Base-by-base conservation (phyloP, 1,284 basidiomycete species). In the Sanghuangporus sanghuang region DNA sequence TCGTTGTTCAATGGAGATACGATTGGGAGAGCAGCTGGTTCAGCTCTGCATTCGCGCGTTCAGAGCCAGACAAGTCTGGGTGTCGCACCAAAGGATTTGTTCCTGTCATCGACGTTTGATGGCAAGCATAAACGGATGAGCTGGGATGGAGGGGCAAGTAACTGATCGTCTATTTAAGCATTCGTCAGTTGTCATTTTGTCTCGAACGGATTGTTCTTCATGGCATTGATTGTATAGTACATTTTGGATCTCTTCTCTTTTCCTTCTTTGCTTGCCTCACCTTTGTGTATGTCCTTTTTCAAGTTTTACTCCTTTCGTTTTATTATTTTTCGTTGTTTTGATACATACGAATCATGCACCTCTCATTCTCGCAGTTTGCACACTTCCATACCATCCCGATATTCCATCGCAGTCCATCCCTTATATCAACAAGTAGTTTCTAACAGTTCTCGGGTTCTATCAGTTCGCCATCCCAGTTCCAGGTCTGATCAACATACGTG, bases 61-160 rank as follows among this genome's bases (percentile, higher is more conserved):
- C 85, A 84, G 76, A 89, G 86, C 69, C 85, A 84, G 76, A 88
- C 86, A 68, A 54, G 32, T 35, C 3, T 54, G 18, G 81, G 79
- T 60, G 80, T 90, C 48, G 85, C 85, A 64, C 88, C 89, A 36
- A 82, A 87, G 72, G 88, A 90, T 71, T 71, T 89, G 66, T 73
- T 86, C 63, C 65, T 88, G 67, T 46, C 27, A 32, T 79, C 78
- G 68, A 75, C 72, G 2, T 81, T 69, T 61, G 83, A 83, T 64
- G 85, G 85, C 69, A 89, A 89, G 76, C 77, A 87, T 69, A 90
- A 90, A 79, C 79, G 88, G 71, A 84, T 84, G 49, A 90, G 88
- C 71, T 90, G 89, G 88, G 89, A 90, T 72, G 87, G 88, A 6
- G 78, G 77, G 6, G 40, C 49, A 7, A 27, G 49, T 27, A 52